These are phyloP conservation scores for Arctostaphylos glauca DNA, from an alignment of 148 eudicot genomes.

Conservation along the genomic window DNA sequence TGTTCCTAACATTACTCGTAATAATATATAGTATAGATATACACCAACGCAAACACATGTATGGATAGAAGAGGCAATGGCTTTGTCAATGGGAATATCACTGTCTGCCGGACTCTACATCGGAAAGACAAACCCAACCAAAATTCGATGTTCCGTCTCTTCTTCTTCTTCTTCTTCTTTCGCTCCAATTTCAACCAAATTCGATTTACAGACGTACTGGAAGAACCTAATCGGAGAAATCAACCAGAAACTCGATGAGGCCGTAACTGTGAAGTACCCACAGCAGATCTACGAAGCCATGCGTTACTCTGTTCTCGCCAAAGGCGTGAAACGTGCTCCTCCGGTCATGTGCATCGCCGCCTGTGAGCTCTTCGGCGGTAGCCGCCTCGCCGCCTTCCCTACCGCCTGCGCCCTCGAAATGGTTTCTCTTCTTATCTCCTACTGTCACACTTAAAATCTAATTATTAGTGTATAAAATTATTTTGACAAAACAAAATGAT, in stretches of 20 bases:
- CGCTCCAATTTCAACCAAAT: slow-evolving; percentile 24
- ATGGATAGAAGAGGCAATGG: slow-evolving; percentile 17
- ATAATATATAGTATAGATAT: no score
- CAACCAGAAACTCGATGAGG: slow-evolving; percentile 70
- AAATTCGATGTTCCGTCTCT: slow-evolving; percentile 28
- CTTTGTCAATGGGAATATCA: slow-evolving; percentile 30
- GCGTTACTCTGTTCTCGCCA: slow-evolving; percentile 78
- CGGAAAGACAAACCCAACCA: slow-evolving; percentile 19
- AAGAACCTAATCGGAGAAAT: slow-evolving; percentile 57
- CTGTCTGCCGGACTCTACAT: slow-evolving; percentile 28
- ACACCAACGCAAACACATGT: no score
- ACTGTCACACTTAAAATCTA: not conserved
- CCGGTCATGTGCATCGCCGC: slow-evolving; percentile 94
- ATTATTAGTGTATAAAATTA: no score
- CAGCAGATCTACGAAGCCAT: slow-evolving; percentile 76
- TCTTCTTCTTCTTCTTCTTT: not conserved
- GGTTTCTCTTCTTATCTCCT: slow-evolving; percentile 16
- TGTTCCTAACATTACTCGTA: no score
- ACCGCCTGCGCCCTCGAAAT: slow-evolving; percentile 98
- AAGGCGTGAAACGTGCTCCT: slow-evolving; percentile 83
- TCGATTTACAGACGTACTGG: slow-evolving; percentile 77
- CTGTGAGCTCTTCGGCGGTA: slow-evolving; percentile 81
- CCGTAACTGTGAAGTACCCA: slow-evolving; percentile 71
- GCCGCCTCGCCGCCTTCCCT: slow-evolving; percentile 79
- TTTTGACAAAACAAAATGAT: no score